These are phyloP conservation scores for Tylopilus vinaceipallidus DNA, from an alignment of 768 basidiomycete species.

Conservation along the genomic window DNA sequence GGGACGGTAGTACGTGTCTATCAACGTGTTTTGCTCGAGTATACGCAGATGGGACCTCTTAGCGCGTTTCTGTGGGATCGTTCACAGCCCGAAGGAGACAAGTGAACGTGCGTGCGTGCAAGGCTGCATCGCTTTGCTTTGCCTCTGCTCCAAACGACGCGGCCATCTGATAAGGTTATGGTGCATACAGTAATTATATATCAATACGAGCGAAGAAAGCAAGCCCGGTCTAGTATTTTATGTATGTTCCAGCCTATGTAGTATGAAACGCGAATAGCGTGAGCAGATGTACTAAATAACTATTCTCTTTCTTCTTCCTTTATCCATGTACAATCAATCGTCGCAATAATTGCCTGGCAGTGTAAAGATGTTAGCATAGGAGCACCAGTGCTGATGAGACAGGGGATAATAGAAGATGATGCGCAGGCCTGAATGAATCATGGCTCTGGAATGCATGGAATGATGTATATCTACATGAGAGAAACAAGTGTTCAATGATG, in stretches of 20 bases:
- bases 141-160: too few relatives aligned
- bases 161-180: not conserved
- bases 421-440: not conserved
- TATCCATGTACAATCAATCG: constrained; percentile 11
- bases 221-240: not conserved
- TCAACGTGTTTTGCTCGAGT: not conserved
- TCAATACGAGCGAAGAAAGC: not conserved
- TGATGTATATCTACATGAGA: constrained; percentile 10
- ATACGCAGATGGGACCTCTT: not conserved
- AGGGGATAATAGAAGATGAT: constrained; percentile 14
- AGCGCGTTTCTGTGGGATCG: not conserved
- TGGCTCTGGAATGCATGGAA: not conserved
- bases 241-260: constrained; percentile 1
- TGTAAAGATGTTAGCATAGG: constrained; percentile 1
- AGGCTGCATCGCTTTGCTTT: too few relatives aligned
- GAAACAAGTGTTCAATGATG: not conserved
- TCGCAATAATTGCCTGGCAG: not conserved
- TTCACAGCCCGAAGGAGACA: not conserved
- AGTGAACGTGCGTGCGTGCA: too few relatives aligned
- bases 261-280: constrained; percentile 2
- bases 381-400: constrained; percentile 3
- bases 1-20: not conserved
- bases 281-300: constrained; percentile 3
- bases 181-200: too few relatives aligned
- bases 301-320: not conserved